phyloP scores from a whole-genome alignment of 257 asterid species.

The Jaltomata sinuosa region DNA sequence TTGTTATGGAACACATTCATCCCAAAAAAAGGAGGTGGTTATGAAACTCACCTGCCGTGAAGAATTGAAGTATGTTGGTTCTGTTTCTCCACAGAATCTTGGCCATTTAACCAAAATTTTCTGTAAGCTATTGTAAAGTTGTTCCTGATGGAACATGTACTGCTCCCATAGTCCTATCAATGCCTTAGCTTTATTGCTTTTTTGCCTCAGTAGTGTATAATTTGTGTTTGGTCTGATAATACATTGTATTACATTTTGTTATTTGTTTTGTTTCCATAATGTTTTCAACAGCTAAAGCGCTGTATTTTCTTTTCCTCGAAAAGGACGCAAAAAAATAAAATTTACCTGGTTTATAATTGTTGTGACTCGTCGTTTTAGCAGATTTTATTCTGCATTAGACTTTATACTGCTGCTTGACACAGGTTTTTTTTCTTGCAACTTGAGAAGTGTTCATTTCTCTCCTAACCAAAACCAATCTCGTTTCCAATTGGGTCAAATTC shows the following conservation, averaged over 20 bases:
- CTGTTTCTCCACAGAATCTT: not conserved
- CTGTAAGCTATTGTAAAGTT: not conserved
- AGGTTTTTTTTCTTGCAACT: too few species aligned
- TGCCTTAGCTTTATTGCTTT: not conserved
- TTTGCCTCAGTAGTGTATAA: not conserved
- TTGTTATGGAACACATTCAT: not conserved
- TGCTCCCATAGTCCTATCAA: not conserved
- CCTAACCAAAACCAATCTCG: not conserved
- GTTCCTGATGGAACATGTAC: not conserved
- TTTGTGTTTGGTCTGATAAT: not conserved
- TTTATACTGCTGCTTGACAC: too few species aligned
- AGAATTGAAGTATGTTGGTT: not conserved
- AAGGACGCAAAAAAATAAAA: too few species aligned
- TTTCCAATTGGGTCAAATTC: too few species aligned
- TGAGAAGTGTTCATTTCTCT: not conserved
- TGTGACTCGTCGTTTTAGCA: not conserved
- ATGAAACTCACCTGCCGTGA: not conserved
- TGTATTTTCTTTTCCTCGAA: too few species aligned
- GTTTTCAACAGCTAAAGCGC: not conserved
- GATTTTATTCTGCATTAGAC: not conserved
- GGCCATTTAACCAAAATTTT: not conserved
- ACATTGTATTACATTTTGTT: not conserved
- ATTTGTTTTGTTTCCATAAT: not conserved
- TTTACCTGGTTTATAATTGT: not conserved
- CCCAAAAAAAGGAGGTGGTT: not conserved